A percentile compares a stretch with the other conserved stretches of the same genome.
Conservation (phyloP, 2,329 filamentous ascomycete genomes). For the Graphilbum ipis-grandicollis region DNA sequence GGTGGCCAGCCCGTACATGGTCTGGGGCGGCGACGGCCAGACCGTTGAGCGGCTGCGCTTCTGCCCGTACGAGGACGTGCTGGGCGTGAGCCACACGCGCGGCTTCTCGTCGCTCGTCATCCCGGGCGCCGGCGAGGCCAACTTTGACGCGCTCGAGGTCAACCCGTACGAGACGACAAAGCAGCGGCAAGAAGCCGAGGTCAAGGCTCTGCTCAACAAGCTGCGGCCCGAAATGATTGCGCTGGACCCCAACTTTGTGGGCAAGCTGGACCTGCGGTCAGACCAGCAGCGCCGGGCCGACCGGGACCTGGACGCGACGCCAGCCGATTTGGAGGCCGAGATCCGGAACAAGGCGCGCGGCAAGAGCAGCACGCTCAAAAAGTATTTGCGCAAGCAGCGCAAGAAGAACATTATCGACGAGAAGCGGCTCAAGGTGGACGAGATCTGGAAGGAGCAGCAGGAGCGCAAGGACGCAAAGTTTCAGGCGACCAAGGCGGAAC, state of each 20-base stretch:
- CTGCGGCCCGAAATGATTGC: conserved; percentile 94
- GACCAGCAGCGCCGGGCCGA: conserved; percentile 63
- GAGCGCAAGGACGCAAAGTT: conserved; percentile 46
- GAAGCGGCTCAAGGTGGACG: conserved; percentile 73
- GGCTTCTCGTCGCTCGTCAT: conserved; percentile 85
- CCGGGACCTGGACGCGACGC: conserved; percentile 59
- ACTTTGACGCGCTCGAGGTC: conserved; percentile 82
- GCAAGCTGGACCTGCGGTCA: conserved; percentile 67
- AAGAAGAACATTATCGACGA: conserved; percentile 93
- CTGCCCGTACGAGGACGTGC: conserved; percentile 89
- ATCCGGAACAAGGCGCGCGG: conserved; percentile 56
- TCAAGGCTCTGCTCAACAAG: conserved; percentile 83
- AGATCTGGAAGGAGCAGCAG: conserved; percentile 57
- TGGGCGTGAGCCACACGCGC: conserved; percentile 60
- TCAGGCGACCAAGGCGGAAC: conserved; percentile 48
- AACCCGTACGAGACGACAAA: conserved; percentile 92
- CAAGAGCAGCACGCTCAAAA: conserved; percentile 75
- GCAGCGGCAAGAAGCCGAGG: conserved; percentile 83
- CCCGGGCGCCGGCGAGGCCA: conserved; percentile 89
- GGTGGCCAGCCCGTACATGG: conserved; percentile 78
- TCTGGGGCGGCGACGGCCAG: conserved; percentile 76
- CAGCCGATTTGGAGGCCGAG: conserved; percentile 37
- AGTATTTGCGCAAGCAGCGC: conserved; percentile 81
- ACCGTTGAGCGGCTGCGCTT: conserved; percentile 67
- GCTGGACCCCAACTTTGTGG: conserved; percentile 80